Percentiles rank a stretch among this genome's conserved stretches.
Evolutionary conservation across 2,329 filamentous ascomycete species (phyloP).

Genomic region (Beauveria scarabaeidicola): DNA sequence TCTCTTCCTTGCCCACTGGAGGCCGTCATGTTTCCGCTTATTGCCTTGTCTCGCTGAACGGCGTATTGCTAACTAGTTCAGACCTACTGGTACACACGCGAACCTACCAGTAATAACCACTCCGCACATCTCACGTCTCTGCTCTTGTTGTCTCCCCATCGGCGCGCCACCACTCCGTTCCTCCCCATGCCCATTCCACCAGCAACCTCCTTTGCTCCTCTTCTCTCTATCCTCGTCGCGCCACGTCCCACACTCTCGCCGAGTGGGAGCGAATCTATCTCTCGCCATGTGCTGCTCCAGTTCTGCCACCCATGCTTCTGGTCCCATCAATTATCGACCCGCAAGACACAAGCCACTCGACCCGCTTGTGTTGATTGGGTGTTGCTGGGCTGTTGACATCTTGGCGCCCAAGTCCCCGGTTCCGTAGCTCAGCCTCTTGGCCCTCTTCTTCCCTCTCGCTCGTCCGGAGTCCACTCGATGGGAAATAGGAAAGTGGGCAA

Average conservation of each 20-base stretch:
- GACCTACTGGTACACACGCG: too few relatives aligned
- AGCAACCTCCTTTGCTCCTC: neutral
- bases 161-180: neutral
- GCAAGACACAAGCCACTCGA: neutral
- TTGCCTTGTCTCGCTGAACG: too few relatives aligned
- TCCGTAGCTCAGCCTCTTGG: neutral
- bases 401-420: neutral
- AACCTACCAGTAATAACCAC: too few relatives aligned
- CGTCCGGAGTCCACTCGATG: neutral
- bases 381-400: neutral
- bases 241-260: neutral
- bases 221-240: neutral
- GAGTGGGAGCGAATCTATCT: neutral
- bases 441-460: neutral
- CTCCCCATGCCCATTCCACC: neutral
- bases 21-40: too few relatives aligned
- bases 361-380: neutral
- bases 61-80: too few relatives aligned
- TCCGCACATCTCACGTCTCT: too few relatives aligned
- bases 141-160: neutral
- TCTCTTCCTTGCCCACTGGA: too few relatives aligned
- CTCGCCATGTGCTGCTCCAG: too few relatives aligned
- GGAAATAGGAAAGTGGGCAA: neutral
- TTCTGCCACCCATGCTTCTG: too few relatives aligned
- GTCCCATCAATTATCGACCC: neutral